Conservation (phyloP, 2,329 filamentous ascomycete genomes). For the Aureobasidium sp. region DNA sequence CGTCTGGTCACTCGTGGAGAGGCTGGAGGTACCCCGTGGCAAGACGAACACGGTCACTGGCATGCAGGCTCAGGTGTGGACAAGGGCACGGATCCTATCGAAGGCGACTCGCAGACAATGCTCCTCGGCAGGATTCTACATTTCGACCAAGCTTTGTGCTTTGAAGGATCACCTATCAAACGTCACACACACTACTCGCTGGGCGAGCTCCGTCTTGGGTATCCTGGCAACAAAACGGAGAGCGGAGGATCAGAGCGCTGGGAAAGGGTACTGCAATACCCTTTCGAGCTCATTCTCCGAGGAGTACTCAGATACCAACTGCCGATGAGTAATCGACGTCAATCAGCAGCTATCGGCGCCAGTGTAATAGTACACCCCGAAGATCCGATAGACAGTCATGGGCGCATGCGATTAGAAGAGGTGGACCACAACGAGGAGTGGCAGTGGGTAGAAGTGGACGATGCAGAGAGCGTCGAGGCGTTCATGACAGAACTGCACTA, state of each 20-base stretch:
- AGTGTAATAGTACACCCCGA: conserved; percentile 34
- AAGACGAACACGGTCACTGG: conserved; percentile 18
- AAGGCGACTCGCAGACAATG: conserved; percentile 65
- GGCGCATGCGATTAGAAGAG: conserved; percentile 25
- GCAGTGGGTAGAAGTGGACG: conserved; percentile 24
- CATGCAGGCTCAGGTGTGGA: conserved; percentile 33
- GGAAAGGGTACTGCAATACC: conserved; percentile 83
- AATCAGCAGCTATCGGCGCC: conserved; percentile 43
- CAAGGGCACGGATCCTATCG: conserved; percentile 53
- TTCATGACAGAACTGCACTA: neutral
- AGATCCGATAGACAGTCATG: conserved; percentile 26
- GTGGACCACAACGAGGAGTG: conserved; percentile 23
- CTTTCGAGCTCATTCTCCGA: conserved; percentile 87
- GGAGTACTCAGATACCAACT: conserved; percentile 79
- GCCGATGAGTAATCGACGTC: conserved; percentile 47
- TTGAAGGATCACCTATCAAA: conserved; percentile 83
- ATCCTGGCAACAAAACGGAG: conserved; percentile 83
- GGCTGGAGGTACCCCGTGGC: conserved; percentile 14
- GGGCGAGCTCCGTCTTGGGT: conserved; percentile 71
- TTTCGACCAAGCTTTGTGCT: conserved; percentile 81
- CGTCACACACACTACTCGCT: conserved; percentile 62
- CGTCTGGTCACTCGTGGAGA: neutral
- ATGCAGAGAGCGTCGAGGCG: neutral
- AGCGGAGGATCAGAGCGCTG: conserved; percentile 74
- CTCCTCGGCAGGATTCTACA: conserved; percentile 79